Evolutionary conservation across 1,284 basidiomycete species (phyloP), one percentile per base, ranked within the genome.

Genomic region (Cutaneotrichosporon sp.): DNA sequence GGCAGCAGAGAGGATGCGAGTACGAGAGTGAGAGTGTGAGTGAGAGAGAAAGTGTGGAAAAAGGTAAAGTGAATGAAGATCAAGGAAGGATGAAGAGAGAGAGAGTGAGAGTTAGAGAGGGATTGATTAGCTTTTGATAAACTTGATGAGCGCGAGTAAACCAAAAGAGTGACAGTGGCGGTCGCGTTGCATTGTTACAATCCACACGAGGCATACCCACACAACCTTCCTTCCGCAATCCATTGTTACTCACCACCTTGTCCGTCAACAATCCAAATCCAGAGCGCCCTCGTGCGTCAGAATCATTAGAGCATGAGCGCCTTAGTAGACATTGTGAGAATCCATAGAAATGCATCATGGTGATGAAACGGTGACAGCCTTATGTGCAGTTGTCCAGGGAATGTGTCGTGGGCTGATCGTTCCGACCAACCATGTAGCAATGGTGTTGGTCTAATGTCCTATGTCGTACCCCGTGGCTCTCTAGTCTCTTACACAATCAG

Each of bases 371-470:
- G 14, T 53, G 30, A 18, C 30, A 53, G 34, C 26, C 22, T 50
- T 11, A 22, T 22, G 34, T 21, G 51, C 30, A n/a, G 21, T 18
- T 31, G 30, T 13, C 16, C 8, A 9, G 30, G 31, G 22, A 42
- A 51, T 51, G 49, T 31, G 49, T 31, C 22, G 36, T 56, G 34
- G 34, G 32, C 32, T 36, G 55, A 56, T 56, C 36, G 38, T 56
- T 36, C 34, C 34, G 55, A 38, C 55, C 32, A 56, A 40, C 55
- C 53, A 56, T 32, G 16, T 53, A 53, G 30, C 16, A 32, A 18
- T 52, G 51, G 30, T 53, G 18, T 32, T 53, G 51, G 31, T 53
- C 51, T 53, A 53, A 22, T 32, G 31, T 53, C 51, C 31, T 53
- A 34, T 53, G 51, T 53, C 31, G 51, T 53, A 53, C 51, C 50